Base-by-base conservation (phyloP, 208 protist species). In the Wallacemonas sp. region DNA sequence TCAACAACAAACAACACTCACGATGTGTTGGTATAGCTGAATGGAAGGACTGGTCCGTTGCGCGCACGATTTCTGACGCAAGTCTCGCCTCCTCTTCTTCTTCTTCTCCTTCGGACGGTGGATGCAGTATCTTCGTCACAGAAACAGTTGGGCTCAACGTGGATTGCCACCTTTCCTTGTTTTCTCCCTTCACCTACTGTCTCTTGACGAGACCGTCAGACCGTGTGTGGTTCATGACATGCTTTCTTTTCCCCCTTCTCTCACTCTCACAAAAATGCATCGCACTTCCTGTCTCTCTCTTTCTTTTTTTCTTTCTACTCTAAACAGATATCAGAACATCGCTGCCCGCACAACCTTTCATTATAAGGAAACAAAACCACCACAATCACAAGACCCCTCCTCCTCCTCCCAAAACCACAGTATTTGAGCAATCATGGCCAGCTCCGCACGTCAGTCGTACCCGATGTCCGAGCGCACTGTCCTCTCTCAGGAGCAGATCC, bases 401-500 rank as follows among this genome's bases (percentile, higher is more conserved):
- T n/a, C n/a, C n/a, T n/a, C n/a, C n/a, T n/a, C n/a, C n/a, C n/a
- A n/a, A n/a, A n/a, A n/a, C n/a, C n/a, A n/a, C n/a, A 55, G 11
- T 33, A 17, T 29, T 14, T 55, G 5, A 12, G 49, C 17, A 23
- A 61, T 6, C 11, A 58, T 58, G 52, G 27, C 52, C 14, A 65
- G 65, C 16, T 44, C 61, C 12, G 60, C 48, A 19, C 39, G 48
- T n/a, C 71, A 78, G 32, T 48, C 77, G 24, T 93, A 95, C 66
- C 63, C 78, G 38, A 90, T 93, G 76, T 64, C 81, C 1, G 68
- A 57, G 47, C 60, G 61, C 49, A 82, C 76, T 0, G 57, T 95
- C 27, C 69, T 77, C 23, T 79, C 77, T 5, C 67, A 92, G 78
- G 80, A 87, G 63, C 63, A 88, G 56, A 70, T 96, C n/a, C 72